These are phyloP conservation scores for Crassisporium funariophilum DNA, from an alignment of 768 basidiomycete species.

Conservation along the genomic window DNA sequence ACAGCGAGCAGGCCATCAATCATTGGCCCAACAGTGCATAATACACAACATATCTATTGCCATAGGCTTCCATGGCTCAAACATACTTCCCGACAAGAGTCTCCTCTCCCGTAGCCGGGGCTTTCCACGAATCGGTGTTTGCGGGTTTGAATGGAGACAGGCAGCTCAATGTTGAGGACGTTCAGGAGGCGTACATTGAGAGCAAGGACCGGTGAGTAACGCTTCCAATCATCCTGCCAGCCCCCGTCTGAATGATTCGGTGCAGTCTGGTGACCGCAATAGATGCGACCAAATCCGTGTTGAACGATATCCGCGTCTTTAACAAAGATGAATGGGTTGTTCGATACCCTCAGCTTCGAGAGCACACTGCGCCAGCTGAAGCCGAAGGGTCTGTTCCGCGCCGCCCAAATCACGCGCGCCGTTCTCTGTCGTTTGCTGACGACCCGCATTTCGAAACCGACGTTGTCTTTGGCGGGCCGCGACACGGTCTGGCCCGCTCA, in stretches of 20 bases:
- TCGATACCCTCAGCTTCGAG: slow-evolving; percentile 77
- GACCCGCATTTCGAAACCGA: slow-evolving; percentile 70
- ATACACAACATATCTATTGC: slow-evolving; percentile 11
- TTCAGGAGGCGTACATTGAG: slow-evolving; percentile 74
- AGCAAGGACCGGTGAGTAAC: slow-evolving; percentile 70
- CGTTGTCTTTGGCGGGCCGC: slow-evolving; percentile 57
- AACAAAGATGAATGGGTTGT: slow-evolving; percentile 89
- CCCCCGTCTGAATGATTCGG: slow-evolving; percentile 10
- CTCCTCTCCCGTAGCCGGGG: slow-evolving; percentile 37
- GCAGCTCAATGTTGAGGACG: slow-evolving; percentile 65
- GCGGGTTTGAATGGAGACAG: slow-evolving; percentile 37
- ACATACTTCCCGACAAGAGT: slow-evolving; percentile 39
- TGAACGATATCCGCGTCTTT: slow-evolving; percentile 74
- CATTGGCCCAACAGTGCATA: slow-evolving; percentile 3
- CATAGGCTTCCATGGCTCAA: slow-evolving; percentile 41
- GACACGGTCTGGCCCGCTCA: slow-evolving; percentile 54
- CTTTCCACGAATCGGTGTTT: slow-evolving; percentile 32
- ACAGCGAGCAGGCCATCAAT: slow-evolving; percentile 19
- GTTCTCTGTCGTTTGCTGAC: slow-evolving; percentile 84
- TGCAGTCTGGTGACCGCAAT: slow-evolving; percentile 76
- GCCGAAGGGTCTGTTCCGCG: slow-evolving; percentile 30
- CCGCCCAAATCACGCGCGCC: slow-evolving; percentile 47
- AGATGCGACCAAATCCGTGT: slow-evolving; percentile 65
- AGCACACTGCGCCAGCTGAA: slow-evolving; percentile 30
- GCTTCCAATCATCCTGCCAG: background rate